Evolutionary conservation across 2,329 filamentous ascomycete species (phyloP).

Genomic region (Colletotrichum siamense): DNA sequence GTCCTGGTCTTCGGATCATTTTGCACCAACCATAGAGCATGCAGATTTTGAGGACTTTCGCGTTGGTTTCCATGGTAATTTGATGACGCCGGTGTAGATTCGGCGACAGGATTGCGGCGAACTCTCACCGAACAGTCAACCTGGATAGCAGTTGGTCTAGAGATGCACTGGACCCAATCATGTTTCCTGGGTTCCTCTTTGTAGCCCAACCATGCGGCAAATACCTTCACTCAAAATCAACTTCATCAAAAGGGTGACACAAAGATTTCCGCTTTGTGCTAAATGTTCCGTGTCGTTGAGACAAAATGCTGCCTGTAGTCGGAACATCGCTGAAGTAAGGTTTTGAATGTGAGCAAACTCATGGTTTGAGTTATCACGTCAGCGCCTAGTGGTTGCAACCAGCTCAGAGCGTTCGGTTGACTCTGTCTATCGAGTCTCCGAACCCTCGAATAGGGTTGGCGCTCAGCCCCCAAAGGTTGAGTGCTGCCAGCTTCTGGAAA

Average conservation of each 20-base stretch:
- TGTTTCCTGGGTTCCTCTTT: background rate
- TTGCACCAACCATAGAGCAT: background rate
- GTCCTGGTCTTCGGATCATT: fast-evolving
- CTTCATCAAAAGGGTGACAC: background rate
- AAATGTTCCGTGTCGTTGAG: background rate
- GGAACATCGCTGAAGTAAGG: background rate
- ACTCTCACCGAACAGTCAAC: background rate
- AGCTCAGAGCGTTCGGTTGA: background rate
- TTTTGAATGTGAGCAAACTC: background rate
- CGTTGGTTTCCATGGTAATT: fast-evolving
- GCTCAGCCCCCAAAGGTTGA: background rate
- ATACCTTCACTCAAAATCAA: background rate
- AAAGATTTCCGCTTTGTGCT: background rate
- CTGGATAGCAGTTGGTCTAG: background rate
- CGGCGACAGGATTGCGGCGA: background rate
- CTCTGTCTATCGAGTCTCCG: background rate
- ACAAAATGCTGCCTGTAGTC: background rate
- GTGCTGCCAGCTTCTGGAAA: background rate
- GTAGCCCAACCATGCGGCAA: background rate
- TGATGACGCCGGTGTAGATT: background rate
- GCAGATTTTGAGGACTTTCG: background rate
- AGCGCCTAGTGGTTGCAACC: background rate
- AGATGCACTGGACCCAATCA: background rate
- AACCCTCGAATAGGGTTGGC: background rate
- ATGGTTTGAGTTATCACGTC: background rate